Evolutionary conservation across 2,329 filamentous ascomycete species (phyloP), one percentile per base, ranked within the genome.

Genomic region (Didymella segeticola): DNA sequence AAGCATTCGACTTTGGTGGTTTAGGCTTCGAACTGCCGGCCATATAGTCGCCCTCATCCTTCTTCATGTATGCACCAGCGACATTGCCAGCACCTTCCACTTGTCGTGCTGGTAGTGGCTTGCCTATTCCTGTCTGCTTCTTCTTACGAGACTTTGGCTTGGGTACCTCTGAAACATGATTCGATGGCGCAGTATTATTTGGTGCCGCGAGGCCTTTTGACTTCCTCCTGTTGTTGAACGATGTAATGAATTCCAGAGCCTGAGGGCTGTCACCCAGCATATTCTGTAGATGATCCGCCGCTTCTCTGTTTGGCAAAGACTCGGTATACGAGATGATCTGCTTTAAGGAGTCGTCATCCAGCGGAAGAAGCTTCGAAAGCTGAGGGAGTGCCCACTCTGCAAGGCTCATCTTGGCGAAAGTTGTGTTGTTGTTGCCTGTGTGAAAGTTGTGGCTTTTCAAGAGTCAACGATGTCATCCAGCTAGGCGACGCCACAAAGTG

Each of bases 241-340:
- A 83, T 19, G 86, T 81, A 56, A 90, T 89, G 68, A 90, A 90
- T 63, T 90, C 87, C 45, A 90, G 74, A 2, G 85, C 83, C 64
- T 89, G 86, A 1, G 92, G 85, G 6, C 90, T 92, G 72, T 96
- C 91, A 43, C 93, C 95, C 0, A 99, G 83, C 47, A 99, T 80
- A 69, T 95, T 91, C 73, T 87, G 89, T 57, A 99, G 88, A 74
- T 98, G 91, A 34, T 92, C 87, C 43, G 86, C 91, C 12, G 91
- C 90, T 60, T 89, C 89, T 45, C 86, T 78, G 69, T 89, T 92
- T 17, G 91, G 86, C 8, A 98, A 82, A 0, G 87, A 89, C 29
- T 85, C 80, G 2, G 90, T 87, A 73, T 97, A 97, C 41, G 90
- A 86, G 61, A 98, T 81, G 36, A 97, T 84, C 70, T 98, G 91